Percentiles rank a stretch among this genome's conserved stretches.
These are phyloP conservation scores for Cucumis cinereus DNA, from an alignment of 306 rosid genomes.

Conservation along the genomic window DNA sequence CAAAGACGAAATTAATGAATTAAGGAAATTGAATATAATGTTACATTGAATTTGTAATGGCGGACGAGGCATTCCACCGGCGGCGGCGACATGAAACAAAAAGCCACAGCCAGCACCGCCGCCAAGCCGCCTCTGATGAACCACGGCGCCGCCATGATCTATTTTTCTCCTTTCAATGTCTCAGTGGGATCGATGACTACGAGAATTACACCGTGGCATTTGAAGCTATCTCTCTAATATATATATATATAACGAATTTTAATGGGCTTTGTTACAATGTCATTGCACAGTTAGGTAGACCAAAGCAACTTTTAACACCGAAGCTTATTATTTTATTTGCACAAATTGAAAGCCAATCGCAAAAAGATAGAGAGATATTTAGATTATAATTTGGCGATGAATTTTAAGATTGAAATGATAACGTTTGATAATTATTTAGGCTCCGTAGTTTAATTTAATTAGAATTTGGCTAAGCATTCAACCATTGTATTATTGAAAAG, in stretches of 20 bases:
- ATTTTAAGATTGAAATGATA: no score
- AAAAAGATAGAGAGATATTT: neutral
- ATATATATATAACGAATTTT: neutral
- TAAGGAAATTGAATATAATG: neutral
- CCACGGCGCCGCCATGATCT: neutral
- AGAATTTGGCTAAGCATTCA: no score
- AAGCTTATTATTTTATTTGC: neutral
- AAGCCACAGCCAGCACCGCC: neutral
- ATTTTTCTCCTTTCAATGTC: neutral
- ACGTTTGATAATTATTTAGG: no score
- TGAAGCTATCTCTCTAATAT: neutral
- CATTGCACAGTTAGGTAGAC: neutral
- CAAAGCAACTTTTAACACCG: neutral
- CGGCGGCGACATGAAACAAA: constrained; percentile 13
- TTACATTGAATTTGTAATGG: constrained; percentile 39
- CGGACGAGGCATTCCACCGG: constrained; percentile 31
- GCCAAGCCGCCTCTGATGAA: neutral
- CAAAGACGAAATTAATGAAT: neutral
- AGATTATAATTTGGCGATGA: no score
- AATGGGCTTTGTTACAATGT: neutral
- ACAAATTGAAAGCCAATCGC: neutral
- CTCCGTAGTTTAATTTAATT: no score
- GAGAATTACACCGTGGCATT: neutral
- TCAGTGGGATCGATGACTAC: neutral
- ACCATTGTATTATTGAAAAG: no score